Evolutionary conservation across 2,329 filamentous ascomycete species (phyloP).

Genomic region (Sarocladium oryzae): DNA sequence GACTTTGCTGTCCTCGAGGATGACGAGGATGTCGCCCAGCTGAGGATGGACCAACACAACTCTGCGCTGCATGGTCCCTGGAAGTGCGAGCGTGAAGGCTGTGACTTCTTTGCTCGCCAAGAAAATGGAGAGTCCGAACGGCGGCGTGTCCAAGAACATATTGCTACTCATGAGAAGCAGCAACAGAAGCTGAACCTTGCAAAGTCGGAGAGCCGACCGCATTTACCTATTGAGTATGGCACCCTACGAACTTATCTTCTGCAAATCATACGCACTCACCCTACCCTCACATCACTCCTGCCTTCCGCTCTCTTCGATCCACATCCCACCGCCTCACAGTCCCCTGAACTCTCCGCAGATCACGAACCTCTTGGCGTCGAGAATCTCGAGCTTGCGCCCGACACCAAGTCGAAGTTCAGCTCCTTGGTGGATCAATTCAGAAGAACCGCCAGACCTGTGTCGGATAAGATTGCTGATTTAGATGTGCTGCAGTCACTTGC

Average conservation of each 20-base stretch:
- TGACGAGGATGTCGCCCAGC: background rate
- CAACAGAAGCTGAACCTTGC: conserved; percentile 44
- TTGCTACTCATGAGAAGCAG: conserved; percentile 51
- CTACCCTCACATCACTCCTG: conserved; percentile 15
- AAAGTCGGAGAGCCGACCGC: conserved; percentile 50
- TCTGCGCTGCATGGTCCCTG: conserved; percentile 18
- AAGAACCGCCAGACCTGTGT: conserved; percentile 20
- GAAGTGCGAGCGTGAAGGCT: conserved; percentile 46
- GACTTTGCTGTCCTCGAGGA: background rate
- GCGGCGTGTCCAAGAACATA: conserved; percentile 53
- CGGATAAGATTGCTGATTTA: conserved; percentile 23
- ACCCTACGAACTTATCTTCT: conserved; percentile 14
- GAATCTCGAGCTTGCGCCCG: conserved; percentile 10
- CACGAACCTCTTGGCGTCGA: background rate
- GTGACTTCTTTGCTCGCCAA: conserved; percentile 49
- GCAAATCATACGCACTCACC: conserved; percentile 23
- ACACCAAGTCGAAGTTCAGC: conserved; percentile 15
- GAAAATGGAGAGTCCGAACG: conserved; percentile 45
- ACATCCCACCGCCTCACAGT: background rate
- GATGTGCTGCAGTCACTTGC: conserved; percentile 38
- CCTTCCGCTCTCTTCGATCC: conserved; percentile 17
- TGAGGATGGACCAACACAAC: conserved; percentile 3
- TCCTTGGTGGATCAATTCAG: conserved; percentile 20
- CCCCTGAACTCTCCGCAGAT: background rate
- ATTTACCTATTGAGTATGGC: conserved; percentile 49